These are phyloP conservation scores for Candida berthetii DNA, from an alignment of 805 yeast species.

Conservation along the genomic window DNA sequence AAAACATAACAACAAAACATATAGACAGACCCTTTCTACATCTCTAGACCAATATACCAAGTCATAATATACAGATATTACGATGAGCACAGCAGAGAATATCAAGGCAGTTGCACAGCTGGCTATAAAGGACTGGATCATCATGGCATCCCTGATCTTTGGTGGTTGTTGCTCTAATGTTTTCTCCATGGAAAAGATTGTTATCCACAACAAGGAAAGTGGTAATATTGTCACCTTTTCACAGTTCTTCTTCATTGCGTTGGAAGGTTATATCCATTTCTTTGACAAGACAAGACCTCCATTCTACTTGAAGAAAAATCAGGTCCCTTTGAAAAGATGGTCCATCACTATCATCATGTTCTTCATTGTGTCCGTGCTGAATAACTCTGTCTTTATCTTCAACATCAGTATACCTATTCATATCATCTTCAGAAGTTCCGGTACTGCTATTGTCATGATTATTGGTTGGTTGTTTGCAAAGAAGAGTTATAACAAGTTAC, in stretches of 20 bases:
- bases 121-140: constrained; percentile 16
- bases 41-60: too few species aligned
- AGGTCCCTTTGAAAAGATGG: constrained; percentile 38
- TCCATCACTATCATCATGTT: constrained; percentile 41
- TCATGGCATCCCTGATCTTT: constrained; percentile 34
- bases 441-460: constrained; percentile 55
- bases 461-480: constrained; percentile 42
- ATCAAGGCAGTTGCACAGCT: constrained; percentile 8
- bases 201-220: constrained; percentile 27
- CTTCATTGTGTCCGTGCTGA: constrained; percentile 44
- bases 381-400: constrained; percentile 52
- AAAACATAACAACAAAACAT: too few species aligned
- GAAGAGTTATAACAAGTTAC: constrained; percentile 37
- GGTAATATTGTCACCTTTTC: constrained; percentile 52
- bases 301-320: constrained; percentile 24
- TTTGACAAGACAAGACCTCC: constrained; percentile 23
- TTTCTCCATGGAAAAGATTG: constrained; percentile 49
- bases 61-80: not conserved
- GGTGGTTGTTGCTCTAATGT: constrained; percentile 77
- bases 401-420: constrained; percentile 62
- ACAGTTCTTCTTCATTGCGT: constrained; percentile 49
- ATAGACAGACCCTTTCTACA: too few species aligned
- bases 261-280: constrained; percentile 33
- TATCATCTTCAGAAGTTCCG: constrained; percentile 58
- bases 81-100: not conserved